phyloP scores from a whole-genome alignment of 2,329 filamentous ascomycete genomes.

The Sclerotinia borealis region DNA sequence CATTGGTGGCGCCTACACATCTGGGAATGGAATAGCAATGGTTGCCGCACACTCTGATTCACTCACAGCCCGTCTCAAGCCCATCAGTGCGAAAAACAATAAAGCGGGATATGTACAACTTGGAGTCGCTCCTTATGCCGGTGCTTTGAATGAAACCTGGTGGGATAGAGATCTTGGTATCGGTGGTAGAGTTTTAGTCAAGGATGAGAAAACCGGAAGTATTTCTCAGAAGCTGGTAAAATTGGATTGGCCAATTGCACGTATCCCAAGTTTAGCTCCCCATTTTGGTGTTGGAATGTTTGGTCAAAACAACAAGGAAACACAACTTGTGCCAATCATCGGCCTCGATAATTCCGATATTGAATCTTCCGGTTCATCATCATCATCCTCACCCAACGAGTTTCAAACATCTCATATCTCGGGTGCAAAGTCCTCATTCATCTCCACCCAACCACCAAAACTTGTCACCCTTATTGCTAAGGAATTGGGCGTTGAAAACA shows the following conservation, averaged over 20 bases:
- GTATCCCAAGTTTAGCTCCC: constrained; percentile 84
- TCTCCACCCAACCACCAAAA: constrained; percentile 74
- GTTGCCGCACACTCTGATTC: constrained; percentile 92
- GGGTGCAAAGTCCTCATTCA: constrained; percentile 50
- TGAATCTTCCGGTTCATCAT: constrained; percentile 27
- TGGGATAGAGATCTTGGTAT: constrained; percentile 94
- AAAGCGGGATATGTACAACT: constrained; percentile 84
- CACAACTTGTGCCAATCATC: constrained; percentile 89
- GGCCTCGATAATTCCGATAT: constrained; percentile 72
- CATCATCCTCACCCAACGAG: constrained; percentile 19
- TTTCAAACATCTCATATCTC: constrained; percentile 28
- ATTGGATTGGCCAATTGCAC: constrained; percentile 88
- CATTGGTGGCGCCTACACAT: constrained; percentile 72
- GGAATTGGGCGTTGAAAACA: constrained; percentile 68
- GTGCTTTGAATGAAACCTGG: constrained; percentile 83
- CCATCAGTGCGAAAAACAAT: constrained; percentile 75
- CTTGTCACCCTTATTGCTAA: constrained; percentile 77
- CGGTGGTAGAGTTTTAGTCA: constrained; percentile 81
- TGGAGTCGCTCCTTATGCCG: constrained; percentile 88
- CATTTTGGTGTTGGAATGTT: constrained; percentile 80
- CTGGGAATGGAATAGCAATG: constrained; percentile 82
- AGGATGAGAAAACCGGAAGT: constrained; percentile 65
- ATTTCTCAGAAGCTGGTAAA: constrained; percentile 79
- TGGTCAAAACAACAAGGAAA: constrained; percentile 72
- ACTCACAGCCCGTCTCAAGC: constrained; percentile 84